Base-by-base conservation (phyloP, 805 yeast genomes). In the Pichia nakasei region DNA sequence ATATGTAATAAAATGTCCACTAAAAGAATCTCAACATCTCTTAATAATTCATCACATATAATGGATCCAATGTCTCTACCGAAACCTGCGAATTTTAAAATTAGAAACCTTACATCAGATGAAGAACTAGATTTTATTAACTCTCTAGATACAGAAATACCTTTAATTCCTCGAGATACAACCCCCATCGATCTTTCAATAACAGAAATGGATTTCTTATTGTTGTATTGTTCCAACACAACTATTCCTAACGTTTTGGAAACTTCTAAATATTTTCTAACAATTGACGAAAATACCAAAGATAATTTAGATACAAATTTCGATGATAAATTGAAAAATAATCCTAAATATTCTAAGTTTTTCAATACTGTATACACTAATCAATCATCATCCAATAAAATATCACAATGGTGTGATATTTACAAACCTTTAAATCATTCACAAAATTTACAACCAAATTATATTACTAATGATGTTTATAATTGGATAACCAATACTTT, bases 401-500 rank as follows among this genome's bases (percentile, higher is more conserved):
- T 42, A 8, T 42, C 51, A 7, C 64, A 55, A 38, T 72, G 75
- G 76, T 61, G 67, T 45, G 72, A 69, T 49, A 52, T 60, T n/a
- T 73, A 72, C 50, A 61, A 59, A 42, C 80, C 80, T 2, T 48
- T 46, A 3, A 37, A 49, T 1, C 56, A 64, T 22, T 48, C 52
- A 2, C 65, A 69, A 8, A 59, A 72, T 34, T 49, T 74, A 29
- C 61, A 72, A 37, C 49, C 64, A 8, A 35, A 44, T 1, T 39
- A 48, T 1, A 53, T 58, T 18, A 56, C 58, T 17, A 37, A 26
- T 1, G 53, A 51, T 1, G 53, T 74, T 1, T 52, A 55, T 21
- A 43, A 49, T 11, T 75, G 80, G 80, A 48, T 75, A 2, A 35
- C 46, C 3, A 60, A 64, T 19, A 59, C 75, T 2, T 75, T 73